Base-by-base conservation (phyloP, 2,329 filamentous ascomycete genomes). In the Orbilia oligospora region DNA sequence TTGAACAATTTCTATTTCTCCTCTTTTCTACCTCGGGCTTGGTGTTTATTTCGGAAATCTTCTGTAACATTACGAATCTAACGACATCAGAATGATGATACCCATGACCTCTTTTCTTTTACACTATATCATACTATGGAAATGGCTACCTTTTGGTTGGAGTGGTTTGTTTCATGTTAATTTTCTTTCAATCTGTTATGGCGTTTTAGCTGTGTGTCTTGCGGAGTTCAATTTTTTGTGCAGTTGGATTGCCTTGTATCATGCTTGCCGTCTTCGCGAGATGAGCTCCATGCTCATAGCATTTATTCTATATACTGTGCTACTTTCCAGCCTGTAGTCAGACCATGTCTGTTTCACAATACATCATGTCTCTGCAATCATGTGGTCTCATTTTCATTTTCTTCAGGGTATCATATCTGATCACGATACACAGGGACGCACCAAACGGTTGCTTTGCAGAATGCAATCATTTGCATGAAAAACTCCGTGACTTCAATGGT, bases 41-140 rank as follows among this genome's bases (percentile, higher is more conserved):
- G 75, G 75, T 78, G 75, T 71, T 72, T 49, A 41, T 63, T 48
- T 68, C 56, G 53, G 30, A 56, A 36, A 67, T 68, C 49, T 66
- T 36, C 53, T 68, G 75, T 71, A 78, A 72, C 55, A 78, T 72
- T 68, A 78, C 75, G 75, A 77, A 72, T 46, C 27, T 78, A 72
- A 78, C 75, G 75, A 78, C 68, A 55, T 65, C 75, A 78, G 75
- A 78, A 78, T 72, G 75, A 78, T 72, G 75, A 78, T 78, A 78
- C 75, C 75, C 75, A 78, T 64, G 75, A 78, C 68, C 53, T 27
- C 56, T 63, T 69, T 66, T 72, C 49, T 44, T 72, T 58, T 69
- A 68, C 46, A 63, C 22, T 46, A 53, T 61, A 61, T 71, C 56
- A 61, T 61, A 41, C 46, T 71, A 38, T 53, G 49, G 55, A 56